phyloP scores from a whole-genome alignment of 768 basidiomycete genomes.

The Kwoniella sp. region DNA sequence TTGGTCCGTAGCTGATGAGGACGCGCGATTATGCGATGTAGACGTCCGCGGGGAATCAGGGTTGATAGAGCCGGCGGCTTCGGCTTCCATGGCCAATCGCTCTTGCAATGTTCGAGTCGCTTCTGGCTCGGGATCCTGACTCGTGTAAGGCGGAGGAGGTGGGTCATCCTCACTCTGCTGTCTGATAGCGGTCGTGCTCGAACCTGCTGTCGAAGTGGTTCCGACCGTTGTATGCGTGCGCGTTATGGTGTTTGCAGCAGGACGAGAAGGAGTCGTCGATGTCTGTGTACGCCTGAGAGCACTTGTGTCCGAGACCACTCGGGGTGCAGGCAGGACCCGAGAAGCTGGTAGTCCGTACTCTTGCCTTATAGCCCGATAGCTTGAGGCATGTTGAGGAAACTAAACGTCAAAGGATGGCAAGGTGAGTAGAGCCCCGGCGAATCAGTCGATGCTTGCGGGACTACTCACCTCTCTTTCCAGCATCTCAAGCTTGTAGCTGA shows the following conservation, averaged over 20 bases:
- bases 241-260: slow-evolving; percentile 11
- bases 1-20: background rate
- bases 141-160: slow-evolving; percentile 52
- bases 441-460: background rate
- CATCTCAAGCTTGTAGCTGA: slow-evolving; percentile 42
- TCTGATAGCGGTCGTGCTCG: slow-evolving; percentile 10
- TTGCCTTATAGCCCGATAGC: slow-evolving; percentile 37
- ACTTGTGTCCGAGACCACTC: background rate
- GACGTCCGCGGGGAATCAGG: slow-evolving; percentile 2
- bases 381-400: slow-evolving; percentile 37
- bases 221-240: slow-evolving; percentile 22
- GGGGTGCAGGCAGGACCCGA: slow-evolving; percentile 19
- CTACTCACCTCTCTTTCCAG: slow-evolving; percentile 49
- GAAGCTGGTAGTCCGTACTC: slow-evolving; percentile 42
- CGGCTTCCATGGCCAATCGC: slow-evolving; percentile 45
- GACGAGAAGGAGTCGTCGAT: slow-evolving; percentile 14
- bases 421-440: background rate
- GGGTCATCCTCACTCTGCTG: slow-evolving; percentile 34
- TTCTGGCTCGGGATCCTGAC: slow-evolving; percentile 53
- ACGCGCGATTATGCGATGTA: background rate
- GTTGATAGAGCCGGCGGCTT: background rate
- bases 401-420: slow-evolving; percentile 1
- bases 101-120: slow-evolving; percentile 47
- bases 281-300: slow-evolving; percentile 23
- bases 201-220: slow-evolving; percentile 3